Evolutionary conservation across 2,329 filamentous ascomycete genomes (phyloP), one percentile per base, ranked within the genome.

Genomic region (Periconia macrospinosa): DNA sequence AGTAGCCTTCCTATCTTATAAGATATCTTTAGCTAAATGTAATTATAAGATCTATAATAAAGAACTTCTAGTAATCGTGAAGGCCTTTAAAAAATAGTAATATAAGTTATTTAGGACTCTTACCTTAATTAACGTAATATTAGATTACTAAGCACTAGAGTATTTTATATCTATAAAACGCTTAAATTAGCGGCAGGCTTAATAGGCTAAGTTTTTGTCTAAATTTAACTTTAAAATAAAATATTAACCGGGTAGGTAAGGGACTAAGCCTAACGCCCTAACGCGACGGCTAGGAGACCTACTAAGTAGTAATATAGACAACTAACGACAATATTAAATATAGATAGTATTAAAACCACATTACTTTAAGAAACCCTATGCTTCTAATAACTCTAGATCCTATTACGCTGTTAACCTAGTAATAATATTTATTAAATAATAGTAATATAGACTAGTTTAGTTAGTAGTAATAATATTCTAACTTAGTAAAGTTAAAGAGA

Each of bases 161-260:
- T 48, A 33, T 13, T 48, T 33, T 40, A 48, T 33, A n/a, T 13
- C n/a, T 8, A 45, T 33, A 33, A 48, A 45, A 23, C 10, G 18
- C 3, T 27, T 45, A 10, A 52, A 52, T 18, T 19, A 17, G 2
- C 14, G 13, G 17, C 11, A 52, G 46, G 43, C 23, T 11, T n/a
- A 30, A 23, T 52, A 52, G 30, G 30, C 27, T 37, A 41, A 27
- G 20, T 20, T 45, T 45, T 33, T 8, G 17, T 15, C 13, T 11
- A 18, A 41, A 30, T 20, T 20, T 52, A 41, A 46, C 17, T 41
- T 52, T 33, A 27, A 35, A 30, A 47, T 52, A 10, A 19, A 46
- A 7, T 46, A 47, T 13, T 46, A 33, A 7, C 49, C 15, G 20
- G 30, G 23, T 8, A 40, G 5, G 15, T 37, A 44, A 17, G 35